Percentiles rank a stretch among this genome's conserved stretches.
These are phyloP conservation scores for Metschnikowia rubicola DNA, from an alignment of 805 yeast species.

Conservation along the genomic window DNA sequence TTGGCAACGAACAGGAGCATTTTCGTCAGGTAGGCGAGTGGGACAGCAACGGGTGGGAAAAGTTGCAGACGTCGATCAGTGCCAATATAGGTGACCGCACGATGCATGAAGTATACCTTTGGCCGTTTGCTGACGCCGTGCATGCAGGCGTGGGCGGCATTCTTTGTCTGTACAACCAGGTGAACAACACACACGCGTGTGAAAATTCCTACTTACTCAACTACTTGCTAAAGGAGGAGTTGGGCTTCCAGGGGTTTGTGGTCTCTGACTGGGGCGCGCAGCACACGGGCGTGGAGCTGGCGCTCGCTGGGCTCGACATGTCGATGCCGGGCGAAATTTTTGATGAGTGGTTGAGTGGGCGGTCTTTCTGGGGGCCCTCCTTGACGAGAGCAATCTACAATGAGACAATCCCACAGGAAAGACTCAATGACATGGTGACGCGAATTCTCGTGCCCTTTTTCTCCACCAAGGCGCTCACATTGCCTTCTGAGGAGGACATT, in stretches of 20 bases:
- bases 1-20: slow-evolving; percentile 63
- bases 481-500: slow-evolving; percentile 39
- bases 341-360: slow-evolving; percentile 51
- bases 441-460: slow-evolving; percentile 57
- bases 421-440: slow-evolving; percentile 61
- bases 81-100: slow-evolving; percentile 58
- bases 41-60: slow-evolving; percentile 43
- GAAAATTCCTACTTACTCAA: slow-evolving; percentile 56
- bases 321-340: slow-evolving; percentile 59
- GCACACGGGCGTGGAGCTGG: slow-evolving; percentile 54
- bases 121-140: slow-evolving; percentile 67
- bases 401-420: slow-evolving; percentile 48
- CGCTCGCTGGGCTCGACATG: slow-evolving; percentile 61
- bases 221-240: slow-evolving; percentile 53
- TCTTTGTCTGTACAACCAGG: slow-evolving; percentile 59
- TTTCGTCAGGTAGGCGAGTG: slow-evolving; percentile 53
- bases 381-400: slow-evolving; percentile 54
- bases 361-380: slow-evolving; percentile 56
- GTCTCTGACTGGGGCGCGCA: slow-evolving; percentile 68
- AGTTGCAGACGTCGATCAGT: slow-evolving; percentile 41
- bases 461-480: slow-evolving; percentile 35
- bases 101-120: slow-evolving; percentile 57
- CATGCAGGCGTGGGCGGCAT: slow-evolving; percentile 58
- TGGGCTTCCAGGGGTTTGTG: slow-evolving; percentile 68
- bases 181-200: slow-evolving; percentile 56